Base-by-base conservation (phyloP, 2,329 filamentous ascomycete genomes). In the Amylocarpus encephaloides region DNA sequence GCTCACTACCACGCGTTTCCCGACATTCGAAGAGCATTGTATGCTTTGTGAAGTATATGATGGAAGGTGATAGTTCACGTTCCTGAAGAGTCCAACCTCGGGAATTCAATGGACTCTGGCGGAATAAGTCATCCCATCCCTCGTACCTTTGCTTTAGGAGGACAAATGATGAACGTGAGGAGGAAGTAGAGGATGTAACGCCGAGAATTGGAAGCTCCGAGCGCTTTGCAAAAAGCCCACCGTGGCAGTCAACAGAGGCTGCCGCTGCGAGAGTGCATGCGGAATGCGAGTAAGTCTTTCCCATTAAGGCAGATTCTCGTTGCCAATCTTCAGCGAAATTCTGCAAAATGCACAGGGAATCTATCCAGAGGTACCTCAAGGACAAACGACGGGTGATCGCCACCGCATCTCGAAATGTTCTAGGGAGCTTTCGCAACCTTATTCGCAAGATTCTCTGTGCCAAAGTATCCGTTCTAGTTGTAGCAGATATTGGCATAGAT, bases 341-440 rank as follows among this genome's bases (percentile, higher is more conserved):
- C 47, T 63, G 60, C 13, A 46, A 38, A 5, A 46, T 46, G 16
- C 44, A 46, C 5, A 46, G 22, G 5, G 44, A 46, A n/a, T 64
- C 62, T 15, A 63, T 60, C 62, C 62, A 64, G 13, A 64, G 43
- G 43, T 59, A 64, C 11, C 50, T 35, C 16, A 63, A 32, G 1
- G 53, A 51, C 22, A 61, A 48, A 6, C 15, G 36, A 41, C 49
- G 41, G 12, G 50, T 51, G 10, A 62, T 50, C 6, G 16, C n/a
- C 9, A 64, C 53, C 16, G 60, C 62, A 42, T 64, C 62, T 43
- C 53, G 53, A 45, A 62, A 63, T 10, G 60, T 64, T 16, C 48
- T 50, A 5, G 60, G 52, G 5, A 64, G 51, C 29, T 36, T 26
- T 48, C 35, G 13, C 44, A 45, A 9, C 58, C 45, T 16, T 13